A percentile compares a stretch with the other conserved stretches of the same genome.
Conservation (phyloP, 306 rosid species). For the Carpinus fangiana region DNA sequence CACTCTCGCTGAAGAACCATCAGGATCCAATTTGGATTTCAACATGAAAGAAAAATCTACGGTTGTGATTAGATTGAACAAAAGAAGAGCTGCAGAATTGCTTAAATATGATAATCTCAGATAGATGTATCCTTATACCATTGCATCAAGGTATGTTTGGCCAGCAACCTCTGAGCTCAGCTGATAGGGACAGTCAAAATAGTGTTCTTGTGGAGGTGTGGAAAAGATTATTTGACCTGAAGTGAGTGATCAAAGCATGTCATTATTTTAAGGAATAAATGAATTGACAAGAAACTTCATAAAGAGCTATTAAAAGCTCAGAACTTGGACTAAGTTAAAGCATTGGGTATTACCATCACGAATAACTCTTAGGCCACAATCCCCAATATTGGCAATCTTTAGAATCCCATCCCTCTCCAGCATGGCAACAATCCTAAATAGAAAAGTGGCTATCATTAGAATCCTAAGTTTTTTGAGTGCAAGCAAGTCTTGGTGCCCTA, state of each 20-base stretch:
- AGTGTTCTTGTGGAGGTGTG: conserved; percentile 91
- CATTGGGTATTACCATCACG: conserved; percentile 60
- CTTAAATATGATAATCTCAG: not conserved
- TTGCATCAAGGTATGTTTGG: conserved; percentile 89
- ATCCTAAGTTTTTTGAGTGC: not conserved
- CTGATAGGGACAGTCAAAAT: conserved; percentile 90
- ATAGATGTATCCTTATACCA: conserved; percentile 39
- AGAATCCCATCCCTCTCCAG: conserved; percentile 78
- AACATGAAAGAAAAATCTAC: not conserved
- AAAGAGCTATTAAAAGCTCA: conserved; percentile 6
- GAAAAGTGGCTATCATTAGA: conserved; percentile 2
- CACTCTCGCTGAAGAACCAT: not conserved
- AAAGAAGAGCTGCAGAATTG: not conserved
- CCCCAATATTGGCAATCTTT: conserved; percentile 91
- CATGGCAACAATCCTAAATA: conserved; percentile 70
- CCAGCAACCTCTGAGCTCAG: conserved; percentile 76
- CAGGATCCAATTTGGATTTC: not conserved
- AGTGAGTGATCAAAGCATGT: conserved; percentile 18
- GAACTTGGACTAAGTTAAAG: conserved; percentile 9
- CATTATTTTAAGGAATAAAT: conserved; percentile 4
- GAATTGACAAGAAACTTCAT: not conserved
- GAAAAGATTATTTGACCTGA: conserved; percentile 67
- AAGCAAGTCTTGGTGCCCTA: not conserved
- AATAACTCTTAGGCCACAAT: conserved; percentile 78
- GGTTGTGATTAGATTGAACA: not conserved